A percentile compares a stretch with the other conserved stretches of the same genome.
Evolutionary conservation across 495 filamentous ascomycete genomes (phyloP).

Genomic region (Cairneyella variabilis): DNA sequence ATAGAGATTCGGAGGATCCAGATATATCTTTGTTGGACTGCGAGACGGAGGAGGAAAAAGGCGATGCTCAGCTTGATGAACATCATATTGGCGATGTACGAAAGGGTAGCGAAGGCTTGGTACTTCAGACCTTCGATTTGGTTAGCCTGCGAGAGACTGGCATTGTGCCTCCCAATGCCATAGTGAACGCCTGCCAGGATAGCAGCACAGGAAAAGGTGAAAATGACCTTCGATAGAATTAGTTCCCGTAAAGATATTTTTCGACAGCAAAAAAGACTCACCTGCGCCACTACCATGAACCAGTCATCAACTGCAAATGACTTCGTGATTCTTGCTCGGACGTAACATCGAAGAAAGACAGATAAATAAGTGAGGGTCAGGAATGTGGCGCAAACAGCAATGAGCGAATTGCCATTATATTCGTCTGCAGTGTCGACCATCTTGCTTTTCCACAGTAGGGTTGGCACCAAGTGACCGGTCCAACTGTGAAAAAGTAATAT

Average conservation of each 20-base stretch:
- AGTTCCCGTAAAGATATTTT: background rate
- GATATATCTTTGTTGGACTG: constrained; percentile 30
- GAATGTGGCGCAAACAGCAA: constrained; percentile 28
- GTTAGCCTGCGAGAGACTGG: constrained; percentile 27
- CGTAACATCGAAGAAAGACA: constrained; percentile 33
- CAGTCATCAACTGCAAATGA: constrained; percentile 38
- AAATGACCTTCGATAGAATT: constrained; percentile 26
- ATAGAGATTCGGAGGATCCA: constrained; percentile 33
- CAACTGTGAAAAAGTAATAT: background rate
- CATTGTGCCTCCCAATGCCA: constrained; percentile 37
- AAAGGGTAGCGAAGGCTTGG: constrained; percentile 35
- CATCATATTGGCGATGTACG: constrained; percentile 40
- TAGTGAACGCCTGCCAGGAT: constrained; percentile 28
- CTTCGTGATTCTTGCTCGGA: constrained; percentile 33
- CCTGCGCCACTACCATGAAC: constrained; percentile 38
- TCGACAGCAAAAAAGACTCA: constrained; percentile 15
- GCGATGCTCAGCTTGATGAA: constrained; percentile 42
- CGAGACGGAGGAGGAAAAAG: constrained; percentile 38
- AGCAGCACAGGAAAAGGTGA: constrained; percentile 32
- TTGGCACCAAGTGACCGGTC: background rate
- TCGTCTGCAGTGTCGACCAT: constrained; percentile 4
- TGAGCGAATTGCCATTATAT: constrained; percentile 33
- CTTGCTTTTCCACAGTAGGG: background rate
- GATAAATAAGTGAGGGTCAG: constrained; percentile 32
- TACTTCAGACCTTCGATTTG: constrained; percentile 35